Base-by-base conservation (phyloP, 148 eudicot species). In the Pouteria glomerata region DNA sequence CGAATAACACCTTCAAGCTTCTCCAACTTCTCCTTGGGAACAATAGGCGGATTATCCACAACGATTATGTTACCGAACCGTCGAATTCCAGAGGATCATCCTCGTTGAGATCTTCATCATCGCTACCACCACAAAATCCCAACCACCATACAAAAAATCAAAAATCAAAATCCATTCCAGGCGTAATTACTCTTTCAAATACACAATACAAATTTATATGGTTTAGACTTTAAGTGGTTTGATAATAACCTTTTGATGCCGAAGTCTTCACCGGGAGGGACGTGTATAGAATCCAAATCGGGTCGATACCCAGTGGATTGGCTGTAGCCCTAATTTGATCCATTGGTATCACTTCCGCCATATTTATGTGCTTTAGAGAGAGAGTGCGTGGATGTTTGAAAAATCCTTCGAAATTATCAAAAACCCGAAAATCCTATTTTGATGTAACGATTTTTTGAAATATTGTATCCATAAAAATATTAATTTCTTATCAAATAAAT, bases 1-100 rank as follows among this genome's bases (percentile, higher is more conserved):
- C 91, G 79, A 63, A 94, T 63, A 5, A 94, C 97, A 0, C 83
- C 87, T 69, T 89, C 92, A 4, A 93, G 81, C 68, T 93, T 93
- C 23, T 87, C 91, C 37, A 77, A 91, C 42, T 91, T 91, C 62
- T 89, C 97, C 14, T 70, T 84, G 0, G 88, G 82, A 14, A 87
- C 94, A 60, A 83, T 85, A 0, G 94, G 97, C 47, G 89, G 65
- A 76, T 87, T 84, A 75, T 91, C 97, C 56, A 89, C 91, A 7
- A 87, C 88, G 0, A 91, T 75, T 3, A 89, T 79, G 26, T 88
- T 91, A 4, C 82, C 85, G 33, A 87, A 78, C 0, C 88, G 14
- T 91, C 97, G 10, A 82, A 85, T 26, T 91, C 97, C 58, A 74
- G 27, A 1, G 68, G 42, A 14, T 85, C 93, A 56, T 85, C 90